Evolutionary conservation across 352 stramenopile species (phyloP).

Genomic region (Halophytophthora batemanensis): DNA sequence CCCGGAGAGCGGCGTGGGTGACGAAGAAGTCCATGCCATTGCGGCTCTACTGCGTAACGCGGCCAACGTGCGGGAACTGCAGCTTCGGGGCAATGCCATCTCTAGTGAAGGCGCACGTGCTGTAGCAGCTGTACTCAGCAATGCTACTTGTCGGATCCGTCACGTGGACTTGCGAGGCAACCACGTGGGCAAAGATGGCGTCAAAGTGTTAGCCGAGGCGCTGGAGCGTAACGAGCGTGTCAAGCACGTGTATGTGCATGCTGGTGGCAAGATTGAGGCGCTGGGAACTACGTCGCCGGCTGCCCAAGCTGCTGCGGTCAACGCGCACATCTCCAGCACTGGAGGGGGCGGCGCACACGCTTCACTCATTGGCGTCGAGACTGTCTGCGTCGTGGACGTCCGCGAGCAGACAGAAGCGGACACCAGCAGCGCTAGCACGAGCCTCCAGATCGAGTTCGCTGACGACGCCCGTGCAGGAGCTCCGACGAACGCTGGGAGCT

Average conservation of each 20-base stretch:
- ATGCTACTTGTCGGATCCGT: constrained; percentile 65
- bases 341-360: constrained; percentile 17
- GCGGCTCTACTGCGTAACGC: constrained; percentile 89
- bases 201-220: constrained; percentile 92
- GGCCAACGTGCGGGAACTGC: constrained; percentile 91
- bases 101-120: constrained; percentile 90
- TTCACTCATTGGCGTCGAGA: constrained; percentile 87
- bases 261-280: constrained; percentile 94
- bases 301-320: constrained; percentile 29
- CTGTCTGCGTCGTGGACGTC: constrained; percentile 94
- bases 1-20: constrained; percentile 87
- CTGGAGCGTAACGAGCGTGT: constrained; percentile 91
- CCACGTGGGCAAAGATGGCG: constrained; percentile 86
- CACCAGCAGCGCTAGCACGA: constrained; percentile 17
- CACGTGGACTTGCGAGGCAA: constrained; percentile 92
- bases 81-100: constrained; percentile 90
- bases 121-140: constrained; percentile 89
- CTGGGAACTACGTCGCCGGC: constrained; percentile 68
- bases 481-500: background rate
- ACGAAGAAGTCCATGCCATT: constrained; percentile 96
- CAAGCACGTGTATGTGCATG: constrained; percentile 96
- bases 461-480: constrained; percentile 20
- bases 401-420: constrained; percentile 68
- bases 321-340: constrained; percentile 46
- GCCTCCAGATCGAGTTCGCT: constrained; percentile 23